Evolutionary conservation across 2,329 filamentous ascomycete genomes (phyloP), one percentile per base, ranked within the genome.

Genomic region (Dryadomyces quercivorus): DNA sequence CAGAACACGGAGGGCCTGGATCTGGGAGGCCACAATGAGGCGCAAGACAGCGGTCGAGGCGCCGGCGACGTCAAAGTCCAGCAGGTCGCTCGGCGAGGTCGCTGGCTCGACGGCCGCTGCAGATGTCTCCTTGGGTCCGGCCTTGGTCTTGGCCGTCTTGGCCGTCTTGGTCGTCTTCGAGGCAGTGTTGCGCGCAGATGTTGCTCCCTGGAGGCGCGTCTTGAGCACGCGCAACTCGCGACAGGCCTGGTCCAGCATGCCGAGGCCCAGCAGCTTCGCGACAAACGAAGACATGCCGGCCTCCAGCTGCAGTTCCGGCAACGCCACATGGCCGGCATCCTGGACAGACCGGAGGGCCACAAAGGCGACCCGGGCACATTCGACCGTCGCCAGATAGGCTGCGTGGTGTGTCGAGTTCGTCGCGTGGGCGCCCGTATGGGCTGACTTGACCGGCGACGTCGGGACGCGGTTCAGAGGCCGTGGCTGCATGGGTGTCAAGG

Each of bases 281-380:
- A 85, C 68, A 53, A 91, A 74, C 0, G 83, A 81, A 16, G 85
- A 78, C 75, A 88, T 86, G 53, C 86, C 87, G 56, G 75, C 82
- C 64, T 91, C 87, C 4, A 91, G 67, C 63, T 91, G 85, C 43
- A 86, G 69, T 47, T 78, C 75, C 1, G 80, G 75, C n/a, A 83
- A 70, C 10, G 75, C 69, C 10, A 81, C 69, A 9, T 75, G 72
- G 6, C 76, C 69, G 1, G 76, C 69, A 26, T 76, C 71, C 51
- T 85, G 78, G 22, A 81, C 62, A 31, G 75, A 72, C 51, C 84
- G 75, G 43, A 91, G 70, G 51, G 80, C 82, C 7, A 76, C 70
- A 62, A 91, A 88, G 1, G 84, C 85, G 31, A 79, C 66, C 10
- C 85, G 76, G 7, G 83, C 78, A 62, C 86, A 90, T 68, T 90